These are phyloP conservation scores for Candida silvicultrix DNA, from an alignment of 805 yeast genomes.

Conservation along the genomic window DNA sequence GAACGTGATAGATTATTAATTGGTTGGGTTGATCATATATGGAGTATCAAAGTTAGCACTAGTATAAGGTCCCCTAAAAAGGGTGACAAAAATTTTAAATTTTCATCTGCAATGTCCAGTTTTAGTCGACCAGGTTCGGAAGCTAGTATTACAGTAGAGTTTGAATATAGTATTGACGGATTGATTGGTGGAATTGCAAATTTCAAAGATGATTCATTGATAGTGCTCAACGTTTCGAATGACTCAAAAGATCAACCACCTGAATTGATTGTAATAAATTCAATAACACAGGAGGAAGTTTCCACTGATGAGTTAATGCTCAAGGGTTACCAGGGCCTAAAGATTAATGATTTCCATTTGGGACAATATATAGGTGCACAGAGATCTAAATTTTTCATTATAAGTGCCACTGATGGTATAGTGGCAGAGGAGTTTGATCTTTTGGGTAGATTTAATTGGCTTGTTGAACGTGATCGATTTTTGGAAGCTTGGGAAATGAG, in stretches of 20 bases:
- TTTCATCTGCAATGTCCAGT: slow-evolving; percentile 37
- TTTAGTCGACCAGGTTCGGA: slow-evolving; percentile 40
- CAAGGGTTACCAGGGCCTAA: slow-evolving; percentile 48
- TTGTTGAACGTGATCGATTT: slow-evolving; percentile 42
- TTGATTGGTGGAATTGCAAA: slow-evolving; percentile 73
- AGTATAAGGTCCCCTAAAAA: slow-evolving; percentile 7
- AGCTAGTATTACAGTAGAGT: slow-evolving; percentile 38
- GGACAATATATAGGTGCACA: slow-evolving; percentile 41
- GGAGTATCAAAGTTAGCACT: slow-evolving; percentile 52
- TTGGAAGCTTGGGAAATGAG: slow-evolving; percentile 78
- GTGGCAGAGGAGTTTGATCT: slow-evolving; percentile 66
- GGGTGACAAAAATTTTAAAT: slow-evolving; percentile 12
- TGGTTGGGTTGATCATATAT: slow-evolving; percentile 79
- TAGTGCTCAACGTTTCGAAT: slow-evolving; percentile 48
- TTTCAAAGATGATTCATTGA: slow-evolving; percentile 64
- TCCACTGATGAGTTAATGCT: slow-evolving; percentile 76
- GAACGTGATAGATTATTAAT: slow-evolving; percentile 63
- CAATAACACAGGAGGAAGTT: slow-evolving; percentile 60
- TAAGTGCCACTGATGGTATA: slow-evolving; percentile 80
- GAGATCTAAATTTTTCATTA: slow-evolving; percentile 48
- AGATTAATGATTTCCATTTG: slow-evolving; percentile 76
- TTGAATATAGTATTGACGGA: slow-evolving; percentile 34
- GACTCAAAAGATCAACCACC: slow-evolving; percentile 46
- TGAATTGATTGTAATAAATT: slow-evolving; percentile 65
- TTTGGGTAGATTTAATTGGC: slow-evolving; percentile 73